Evolutionary conservation across 306 rosid genomes (phyloP), one percentile per base, ranked within the genome.

Genomic region (Trichosanthes cucumerina): DNA sequence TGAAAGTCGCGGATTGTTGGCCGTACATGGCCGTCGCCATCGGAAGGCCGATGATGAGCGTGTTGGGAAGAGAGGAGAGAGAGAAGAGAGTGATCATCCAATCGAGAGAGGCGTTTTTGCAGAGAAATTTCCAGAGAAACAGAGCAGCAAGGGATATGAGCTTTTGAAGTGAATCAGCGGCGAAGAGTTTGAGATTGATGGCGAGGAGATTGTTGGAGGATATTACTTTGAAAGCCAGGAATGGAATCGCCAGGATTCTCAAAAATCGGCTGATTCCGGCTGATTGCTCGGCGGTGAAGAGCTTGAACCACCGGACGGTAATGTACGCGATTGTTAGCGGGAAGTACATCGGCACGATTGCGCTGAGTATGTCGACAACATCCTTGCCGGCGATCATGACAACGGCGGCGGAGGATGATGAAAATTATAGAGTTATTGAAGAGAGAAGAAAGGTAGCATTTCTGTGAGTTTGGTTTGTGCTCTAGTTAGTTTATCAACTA

Each of bases 41-140:
- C 4, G 80, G 80, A 1, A 77, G 70, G 15, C 80, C 80, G 23
- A 77, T 59, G 38, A 77, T 77, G 39, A 77, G 23, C 19, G 80
- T 77, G 68, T 77, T 77, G 10, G 80, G 80, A n/a, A 77, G 68
- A 0, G 70, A 77, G 12, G 56, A 77, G 2, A 77, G 44, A 1
- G 80, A 77, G 6, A 77, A 77, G 1, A 77, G 31, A 59, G 69
- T 77, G 8, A 77, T 77, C 38, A 43, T 44, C 80, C 80, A 43
- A 3, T 77, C 80, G 12, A 77, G 72, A 28, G 56, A 41, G 36
- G 56, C 9, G 10, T 23, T 77, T 6, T 10, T 59, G 39, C 19
- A 0, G 57, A 59, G 46, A 0, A 7, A 6, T 59, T 77, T 38
- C 71, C 70, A 77, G 56, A 41, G 70, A 9, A 59, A 41, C 1